Percentiles rank a stretch among this genome's conserved stretches.
Evolutionary conservation across 2,329 filamentous ascomycete species (phyloP).

Genomic region (Fusarium burgessii): DNA sequence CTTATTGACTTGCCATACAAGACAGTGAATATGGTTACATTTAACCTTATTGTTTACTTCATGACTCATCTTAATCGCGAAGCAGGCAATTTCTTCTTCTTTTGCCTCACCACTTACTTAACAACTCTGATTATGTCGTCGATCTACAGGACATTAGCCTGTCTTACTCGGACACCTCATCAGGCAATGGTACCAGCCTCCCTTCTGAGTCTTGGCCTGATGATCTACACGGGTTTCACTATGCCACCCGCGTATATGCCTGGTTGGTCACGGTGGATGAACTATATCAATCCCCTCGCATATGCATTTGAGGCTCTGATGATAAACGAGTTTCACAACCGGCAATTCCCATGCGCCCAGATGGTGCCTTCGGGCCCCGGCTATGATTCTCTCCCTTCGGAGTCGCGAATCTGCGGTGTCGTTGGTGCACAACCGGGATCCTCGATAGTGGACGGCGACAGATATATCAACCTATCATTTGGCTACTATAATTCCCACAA

Average conservation of each 20-base stretch:
- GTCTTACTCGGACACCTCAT: conserved; percentile 45
- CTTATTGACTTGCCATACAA: conserved; percentile 43
- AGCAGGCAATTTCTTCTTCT: conserved; percentile 71
- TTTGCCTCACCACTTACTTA: conserved; percentile 57
- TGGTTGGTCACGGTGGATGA: conserved; percentile 66
- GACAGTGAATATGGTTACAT: conserved; percentile 41
- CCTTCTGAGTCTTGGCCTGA: conserved; percentile 62
- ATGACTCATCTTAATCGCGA: conserved; percentile 71
- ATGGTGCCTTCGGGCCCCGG: conserved; percentile 56
- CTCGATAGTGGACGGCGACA: conserved; percentile 67
- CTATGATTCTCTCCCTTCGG: conserved; percentile 54
- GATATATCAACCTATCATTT: conserved; percentile 68
- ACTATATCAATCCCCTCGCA: conserved; percentile 71
- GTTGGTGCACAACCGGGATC: conserved; percentile 67
- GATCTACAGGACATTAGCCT: conserved; percentile 47
- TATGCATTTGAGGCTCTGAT: conserved; percentile 58
- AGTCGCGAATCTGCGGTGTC: conserved; percentile 64
- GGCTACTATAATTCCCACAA: conserved; percentile 68
- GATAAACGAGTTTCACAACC: conserved; percentile 56
- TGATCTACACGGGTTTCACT: conserved; percentile 59
- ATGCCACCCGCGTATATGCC: conserved; percentile 44
- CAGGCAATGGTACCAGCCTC: conserved; percentile 64
- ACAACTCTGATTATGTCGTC: conserved; percentile 47
- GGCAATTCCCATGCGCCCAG: conserved; percentile 65
- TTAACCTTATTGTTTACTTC: conserved; percentile 67